phyloP scores from a whole-genome alignment of 2,329 filamentous ascomycete genomes.

The Whalleya microplaca region DNA sequence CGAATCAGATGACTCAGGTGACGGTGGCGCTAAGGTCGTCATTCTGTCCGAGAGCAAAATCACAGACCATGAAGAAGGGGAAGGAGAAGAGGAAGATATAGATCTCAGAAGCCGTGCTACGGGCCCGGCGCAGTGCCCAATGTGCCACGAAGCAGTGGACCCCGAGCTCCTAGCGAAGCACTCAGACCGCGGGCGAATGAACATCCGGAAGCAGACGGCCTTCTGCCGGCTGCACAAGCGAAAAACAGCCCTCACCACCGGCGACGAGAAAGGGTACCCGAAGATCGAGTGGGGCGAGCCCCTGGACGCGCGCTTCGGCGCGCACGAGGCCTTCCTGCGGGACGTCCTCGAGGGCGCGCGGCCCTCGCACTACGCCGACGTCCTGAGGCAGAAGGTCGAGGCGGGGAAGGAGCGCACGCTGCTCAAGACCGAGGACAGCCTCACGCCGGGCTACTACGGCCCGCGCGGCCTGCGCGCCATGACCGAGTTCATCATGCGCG shows the following conservation, averaged over 20 bases:
- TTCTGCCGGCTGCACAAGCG: conserved; percentile 70
- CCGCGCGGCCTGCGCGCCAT: conserved; percentile 72
- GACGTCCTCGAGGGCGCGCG: conserved; percentile 60
- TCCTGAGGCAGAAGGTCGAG: conserved; percentile 58
- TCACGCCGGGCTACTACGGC: conserved; percentile 84
- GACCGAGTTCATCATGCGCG: conserved; percentile 67
- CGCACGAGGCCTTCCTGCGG: conserved; percentile 59
- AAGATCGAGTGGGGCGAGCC: conserved; percentile 69
- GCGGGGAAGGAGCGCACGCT: conserved; percentile 63
- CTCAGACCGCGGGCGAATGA: conserved; percentile 51
- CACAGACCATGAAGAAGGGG: conserved; percentile 17
- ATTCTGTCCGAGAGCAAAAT: conserved; percentile 4
- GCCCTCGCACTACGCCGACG: conserved; percentile 62
- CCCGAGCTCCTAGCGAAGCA: conserved; percentile 57
- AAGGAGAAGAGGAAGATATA: conserved; percentile 23
- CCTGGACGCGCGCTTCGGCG: conserved; percentile 61
- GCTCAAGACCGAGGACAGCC: conserved; percentile 58
- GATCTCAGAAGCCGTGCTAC: conserved; percentile 13
- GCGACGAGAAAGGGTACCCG: conserved; percentile 65
- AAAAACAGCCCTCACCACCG: conserved; percentile 53
- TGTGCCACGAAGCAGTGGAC: conserved; percentile 67
- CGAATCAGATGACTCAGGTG: conserved; percentile 25
- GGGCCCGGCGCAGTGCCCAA: conserved; percentile 58
- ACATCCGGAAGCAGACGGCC: conserved; percentile 59
- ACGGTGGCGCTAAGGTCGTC: conserved; percentile 13